These are phyloP conservation scores for Cetraspora pellucida DNA, from an alignment of 192 early-diverging fungal species.

Conservation along the genomic window DNA sequence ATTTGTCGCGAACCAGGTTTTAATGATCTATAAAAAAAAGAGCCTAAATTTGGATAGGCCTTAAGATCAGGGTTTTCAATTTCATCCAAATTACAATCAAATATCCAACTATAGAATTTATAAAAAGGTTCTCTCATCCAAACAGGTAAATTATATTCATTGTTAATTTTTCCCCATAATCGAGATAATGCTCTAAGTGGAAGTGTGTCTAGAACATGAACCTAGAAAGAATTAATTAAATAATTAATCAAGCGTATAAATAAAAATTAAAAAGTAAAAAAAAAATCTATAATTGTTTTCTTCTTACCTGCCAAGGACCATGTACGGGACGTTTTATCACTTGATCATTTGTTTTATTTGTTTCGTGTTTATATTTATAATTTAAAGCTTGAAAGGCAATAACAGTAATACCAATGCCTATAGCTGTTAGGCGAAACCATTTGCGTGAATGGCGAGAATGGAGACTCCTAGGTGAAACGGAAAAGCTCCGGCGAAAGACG, in stretches of 20 bases:
- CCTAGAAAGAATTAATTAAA: conserved; percentile 44
- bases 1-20: conserved; percentile 78
- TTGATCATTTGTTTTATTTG: conserved; percentile 41
- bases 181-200: conserved; percentile 90
- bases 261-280: conserved; percentile 4
- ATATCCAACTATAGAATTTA: conserved; percentile 78
- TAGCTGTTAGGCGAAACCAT: too few species aligned
- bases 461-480: too few species aligned
- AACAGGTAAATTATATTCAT: conserved; percentile 75
- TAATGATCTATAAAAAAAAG: conserved; percentile 93
- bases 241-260: not conserved
- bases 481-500: too few species aligned
- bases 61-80: conserved; percentile 83
- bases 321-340: conserved; percentile 44
- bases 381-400: conserved; percentile 63
- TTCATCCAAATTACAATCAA: conserved; percentile 92
- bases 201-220: conserved; percentile 82
- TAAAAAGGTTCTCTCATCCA: conserved; percentile 76
- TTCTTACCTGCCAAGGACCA: conserved; percentile 86
- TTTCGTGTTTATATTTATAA: conserved; percentile 45
- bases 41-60: conserved; percentile 80
- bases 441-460: too few species aligned
- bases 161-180: conserved; percentile 89
- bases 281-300: not conserved
- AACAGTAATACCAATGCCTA: conserved; percentile 63